Evolutionary conservation across 768 basidiomycete species (phyloP), one percentile per base, ranked within the genome.

Genomic region (Macrolepiota albuminosa): DNA sequence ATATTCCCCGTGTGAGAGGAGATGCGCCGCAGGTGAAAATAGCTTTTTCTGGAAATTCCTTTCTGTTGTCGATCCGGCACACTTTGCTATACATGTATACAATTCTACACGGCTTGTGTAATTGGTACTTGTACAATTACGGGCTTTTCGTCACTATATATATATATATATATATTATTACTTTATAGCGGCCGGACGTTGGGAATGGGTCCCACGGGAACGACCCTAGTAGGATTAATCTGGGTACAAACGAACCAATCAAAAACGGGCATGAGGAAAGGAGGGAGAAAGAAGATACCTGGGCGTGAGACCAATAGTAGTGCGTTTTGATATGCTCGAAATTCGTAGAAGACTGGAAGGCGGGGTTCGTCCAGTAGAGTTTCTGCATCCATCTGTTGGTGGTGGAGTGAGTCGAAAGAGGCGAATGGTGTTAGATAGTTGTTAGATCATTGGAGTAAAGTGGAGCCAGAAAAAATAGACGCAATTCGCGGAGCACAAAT

Each of bases 301-400:
- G 58, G 2, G 74, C 40, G 60, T 84, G 84, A 42, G 83, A 84
- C 84, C 85, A 88, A 63, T 84, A 89, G 66, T 89, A 89, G 66
- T 84, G 81, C 1, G 80, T 83, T 74, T 90, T 90, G 77, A 91
- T 91, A 73, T 97, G 95, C 16, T 91, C 84, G 69, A 98, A 98
- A 69, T 95, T 79, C 42, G 95, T 95, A 18, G 88, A 86, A 6
- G 85, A 82, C 71, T 87, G 86, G 85, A 99, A 98, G 5, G 93
- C 93, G 0, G 86, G 74, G 65, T 88, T 78, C 62, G 88, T 89
- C 95, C 94, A 98, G 79, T 99, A 98, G 21, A 98, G 75, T 69
- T 88, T 87, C 72, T 86, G 86, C 75, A 91, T 67, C 90, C 93
- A 95, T 36, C 86, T 88, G 60, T 8, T 8, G 8, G 13, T n/a